Base-by-base conservation (phyloP, 2,329 filamentous ascomycete genomes). In the Chaetomiaceae sp. region DNA sequence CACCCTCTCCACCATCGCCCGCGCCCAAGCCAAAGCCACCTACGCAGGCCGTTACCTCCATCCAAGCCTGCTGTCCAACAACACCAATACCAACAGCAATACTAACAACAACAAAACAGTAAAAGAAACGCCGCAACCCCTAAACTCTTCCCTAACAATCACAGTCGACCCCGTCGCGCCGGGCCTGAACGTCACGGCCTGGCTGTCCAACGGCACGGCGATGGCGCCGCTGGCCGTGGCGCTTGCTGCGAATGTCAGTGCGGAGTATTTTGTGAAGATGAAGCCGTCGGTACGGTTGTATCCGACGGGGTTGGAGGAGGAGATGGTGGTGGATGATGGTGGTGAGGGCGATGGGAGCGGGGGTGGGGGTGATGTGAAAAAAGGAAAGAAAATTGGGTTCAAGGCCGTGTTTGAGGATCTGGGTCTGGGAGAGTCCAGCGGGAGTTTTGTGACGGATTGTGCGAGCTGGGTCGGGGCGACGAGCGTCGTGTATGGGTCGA, bases 141-240 rank as follows among this genome's bases (percentile, higher is more conserved):
- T 66, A 1, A 65, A 65, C 53, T 68, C 66, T 12, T 63, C 65
- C 5, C 50, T 69, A 2, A 60, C 55, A 7, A 58, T 69, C 27
- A 53, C 56, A 25, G 56, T 59, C 7, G 63, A 67, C 53, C 43
- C 41, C 4, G 21, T n/a, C 19, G 19, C 35, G 17, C 66, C 65
- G 0, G 66, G 66, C 0, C 56, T 68, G 2, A 60, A 59, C 19
- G 55, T 68, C 7, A 44, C 50, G 5, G 50, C 60, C 10, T 69
- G 66, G 66, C 45, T 62, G n/a, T 66, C 62, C 57, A 68, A 68
- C 57, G 58, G 61, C n/a, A 65, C 63, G n/a, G 58, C 65, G 50
- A 62, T 68, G 54, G 39, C 61, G 3, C 48, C 40, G n/a, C 33
- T 60, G 2, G 56, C 60, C 7, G 48, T 52, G 5, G 55, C 55